Percentiles rank a stretch among this genome's conserved stretches.
phyloP scores from a whole-genome alignment of 495 filamentous ascomycete genomes.

The Filosporella fistucella region DNA sequence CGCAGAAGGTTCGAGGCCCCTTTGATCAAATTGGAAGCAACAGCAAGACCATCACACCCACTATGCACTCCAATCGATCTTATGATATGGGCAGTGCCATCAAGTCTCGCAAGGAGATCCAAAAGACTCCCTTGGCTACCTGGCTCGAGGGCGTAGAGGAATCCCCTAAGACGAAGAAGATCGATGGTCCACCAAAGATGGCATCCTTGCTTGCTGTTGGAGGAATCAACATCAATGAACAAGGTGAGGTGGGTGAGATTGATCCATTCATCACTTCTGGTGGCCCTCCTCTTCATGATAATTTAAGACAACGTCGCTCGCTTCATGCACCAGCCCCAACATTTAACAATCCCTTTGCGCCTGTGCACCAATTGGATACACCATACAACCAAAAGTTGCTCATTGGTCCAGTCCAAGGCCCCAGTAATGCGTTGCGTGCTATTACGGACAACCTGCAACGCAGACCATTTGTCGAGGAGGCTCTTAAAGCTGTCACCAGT shows the following conservation, averaged over 20 bases:
- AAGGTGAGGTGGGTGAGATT: not conserved
- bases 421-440: conserved; percentile 2
- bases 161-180: not conserved
- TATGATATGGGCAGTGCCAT: no score
- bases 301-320: not conserved
- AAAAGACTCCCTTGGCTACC: no score
- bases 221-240: not conserved
- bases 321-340: not conserved
- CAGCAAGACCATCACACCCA: no score
- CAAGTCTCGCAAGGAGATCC: no score
- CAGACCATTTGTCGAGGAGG: conserved; percentile 27
- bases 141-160: not conserved
- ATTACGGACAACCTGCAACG: conserved; percentile 11
- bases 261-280: conserved; percentile 7
- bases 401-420: not conserved
- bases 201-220: conserved; percentile 10
- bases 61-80: no score
- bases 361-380: not conserved
- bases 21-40: no score
- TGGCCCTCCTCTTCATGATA: not conserved
- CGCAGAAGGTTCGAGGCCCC: no score
- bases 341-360: not conserved
- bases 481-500: conserved; percentile 30
- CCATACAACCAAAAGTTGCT: not conserved
- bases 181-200: conserved; percentile 20